Base-by-base conservation (phyloP, 306 rosid species). In the Trifolium fragiferum region DNA sequence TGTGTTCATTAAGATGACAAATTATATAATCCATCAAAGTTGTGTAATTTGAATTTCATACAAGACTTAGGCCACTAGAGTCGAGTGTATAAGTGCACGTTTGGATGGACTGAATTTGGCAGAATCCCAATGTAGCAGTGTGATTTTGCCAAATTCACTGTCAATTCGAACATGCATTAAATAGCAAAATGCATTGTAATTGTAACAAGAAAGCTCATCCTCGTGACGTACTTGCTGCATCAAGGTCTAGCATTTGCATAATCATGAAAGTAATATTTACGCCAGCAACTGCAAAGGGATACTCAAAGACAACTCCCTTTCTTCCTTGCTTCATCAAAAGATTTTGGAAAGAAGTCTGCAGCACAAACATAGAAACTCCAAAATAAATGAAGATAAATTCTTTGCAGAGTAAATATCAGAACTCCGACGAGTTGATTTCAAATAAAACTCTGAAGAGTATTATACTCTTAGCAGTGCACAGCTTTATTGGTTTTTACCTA, bases 231-330 rank as follows among this genome's bases (percentile, higher is more conserved):
- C 95, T 62, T 43, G 88, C 84, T 47, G 89, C 85, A 60, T 90
- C 93, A 41, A 93, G 97, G 65, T 90, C 97, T 69, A 91, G 89
- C 96, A 91, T 93, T 84, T 93, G 89, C 93, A 90, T 85, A 53
- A 89, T 84, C 98, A 90, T 93, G 79, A 93, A 93, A 6, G 96
- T 88, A 82, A 90, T 86, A 80, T 91, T 93, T 68, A 93, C 90
- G 64, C 97, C 96, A 73, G 97, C 97, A 61, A 88, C 93, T 25
- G 92, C 96, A 78, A 93, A 93, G 12, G 96, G 97, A 85, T 91
- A 93, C 81, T 86, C 92, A 88, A 90, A 93, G 54, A 82, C 86
- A 43, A 90, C 92, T 85, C 79, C 81, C 43, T 87, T 84, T 80
- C 93, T 89, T 76, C 93, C 96, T 77, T 93, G 93, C 82, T 84